Percentiles rank a stretch among this genome's conserved stretches.
Evolutionary conservation across 2,329 filamentous ascomycete species (phyloP).

Genomic region (Chrysosporium keratinophilum): DNA sequence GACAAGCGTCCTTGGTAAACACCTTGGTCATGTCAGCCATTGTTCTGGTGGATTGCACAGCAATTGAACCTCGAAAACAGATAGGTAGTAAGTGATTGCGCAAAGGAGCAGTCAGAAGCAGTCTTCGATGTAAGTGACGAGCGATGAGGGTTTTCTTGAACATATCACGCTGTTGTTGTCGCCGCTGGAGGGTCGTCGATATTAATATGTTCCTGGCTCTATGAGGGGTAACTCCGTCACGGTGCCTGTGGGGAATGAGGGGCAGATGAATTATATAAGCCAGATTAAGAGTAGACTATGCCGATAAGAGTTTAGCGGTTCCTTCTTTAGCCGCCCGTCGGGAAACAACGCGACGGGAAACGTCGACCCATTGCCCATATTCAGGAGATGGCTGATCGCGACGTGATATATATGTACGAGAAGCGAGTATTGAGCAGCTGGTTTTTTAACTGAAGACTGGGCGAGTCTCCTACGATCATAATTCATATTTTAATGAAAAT

Average conservation of each 20-base stretch:
- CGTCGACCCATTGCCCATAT: neutral
- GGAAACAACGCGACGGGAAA: conserved; percentile 1
- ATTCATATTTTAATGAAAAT: too few relatives aligned
- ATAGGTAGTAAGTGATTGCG: neutral
- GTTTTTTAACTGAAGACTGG: too few relatives aligned
- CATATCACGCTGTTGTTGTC: conserved; percentile 3
- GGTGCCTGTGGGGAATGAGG: neutral
- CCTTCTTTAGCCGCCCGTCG: conserved; percentile 6
- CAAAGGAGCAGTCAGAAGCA: neutral
- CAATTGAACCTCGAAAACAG: conserved; percentile 3
- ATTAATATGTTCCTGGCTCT: neutral
- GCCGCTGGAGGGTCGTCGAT: neutral
- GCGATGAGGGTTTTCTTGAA: conserved; percentile 5
- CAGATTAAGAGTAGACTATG: neutral
- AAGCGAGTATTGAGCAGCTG: too few relatives aligned
- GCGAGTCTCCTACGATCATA: too few relatives aligned
- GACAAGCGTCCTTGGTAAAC: conserved; percentile 36
- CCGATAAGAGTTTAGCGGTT: neutral
- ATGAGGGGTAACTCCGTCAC: neutral
- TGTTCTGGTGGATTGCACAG: conserved; percentile 10
- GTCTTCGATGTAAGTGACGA: neutral
- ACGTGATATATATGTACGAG: too few relatives aligned
- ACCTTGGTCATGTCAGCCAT: conserved; percentile 34
- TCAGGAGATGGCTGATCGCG: neutral
- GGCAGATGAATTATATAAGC: neutral